These are phyloP conservation scores for Hyphopichia homilentoma DNA, from an alignment of 805 yeast genomes.

Conservation along the genomic window DNA sequence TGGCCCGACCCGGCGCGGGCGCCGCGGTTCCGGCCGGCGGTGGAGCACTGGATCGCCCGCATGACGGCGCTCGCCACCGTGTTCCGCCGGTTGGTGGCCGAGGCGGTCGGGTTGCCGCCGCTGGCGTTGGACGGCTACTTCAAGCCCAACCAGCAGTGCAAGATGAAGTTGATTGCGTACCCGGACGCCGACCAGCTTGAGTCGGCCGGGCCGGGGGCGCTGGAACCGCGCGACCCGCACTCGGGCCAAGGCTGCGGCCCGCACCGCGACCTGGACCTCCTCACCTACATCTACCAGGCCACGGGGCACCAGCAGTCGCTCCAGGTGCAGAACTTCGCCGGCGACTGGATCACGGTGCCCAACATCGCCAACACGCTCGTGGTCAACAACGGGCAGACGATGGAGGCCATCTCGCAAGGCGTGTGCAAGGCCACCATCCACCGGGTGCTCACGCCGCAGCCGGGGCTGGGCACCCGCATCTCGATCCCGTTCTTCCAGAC, in stretches of 20 bases:
- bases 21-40: constrained; percentile 42
- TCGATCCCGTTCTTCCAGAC: constrained; percentile 49
- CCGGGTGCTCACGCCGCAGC: constrained; percentile 44
- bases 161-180: constrained; percentile 54
- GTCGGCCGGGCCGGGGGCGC: constrained; percentile 16
- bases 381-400: constrained; percentile 58
- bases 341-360: constrained; percentile 55
- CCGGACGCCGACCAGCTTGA: constrained; percentile 39
- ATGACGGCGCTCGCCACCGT: constrained; percentile 42
- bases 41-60: constrained; percentile 40
- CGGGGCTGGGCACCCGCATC: constrained; percentile 37
- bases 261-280: constrained; percentile 62
- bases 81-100: constrained; percentile 48
- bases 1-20: constrained; percentile 44
- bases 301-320: constrained; percentile 45
- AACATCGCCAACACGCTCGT: constrained; percentile 48
- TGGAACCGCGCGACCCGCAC: constrained; percentile 25
- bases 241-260: constrained; percentile 56
- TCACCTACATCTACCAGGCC: constrained; percentile 60
- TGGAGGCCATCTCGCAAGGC: constrained; percentile 57
- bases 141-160: constrained; percentile 48
- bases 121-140: constrained; percentile 46
- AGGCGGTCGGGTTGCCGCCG: constrained; percentile 48
- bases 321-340: constrained; percentile 53
- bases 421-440: constrained; percentile 60